A percentile compares a stretch with the other conserved stretches of the same genome.
phyloP scores from a whole-genome alignment of 2,329 filamentous ascomycete species.

The Cladobotryum mycophilum region DNA sequence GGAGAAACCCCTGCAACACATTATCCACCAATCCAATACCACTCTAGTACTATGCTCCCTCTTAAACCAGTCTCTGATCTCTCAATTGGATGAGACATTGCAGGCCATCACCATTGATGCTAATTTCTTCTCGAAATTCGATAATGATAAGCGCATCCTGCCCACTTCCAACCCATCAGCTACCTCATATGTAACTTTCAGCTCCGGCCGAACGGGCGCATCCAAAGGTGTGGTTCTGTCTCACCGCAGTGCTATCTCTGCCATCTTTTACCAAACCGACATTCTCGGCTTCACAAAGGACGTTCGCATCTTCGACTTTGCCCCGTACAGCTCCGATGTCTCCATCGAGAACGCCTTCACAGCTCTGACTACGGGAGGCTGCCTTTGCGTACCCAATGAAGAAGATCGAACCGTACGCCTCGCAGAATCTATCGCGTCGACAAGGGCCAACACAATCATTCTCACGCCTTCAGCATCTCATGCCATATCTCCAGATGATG shows the following conservation, averaged over 20 bases:
- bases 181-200: slow-evolving; percentile 11
- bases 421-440: slow-evolving; percentile 35
- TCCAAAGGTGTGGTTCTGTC: slow-evolving; percentile 19
- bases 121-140: no score
- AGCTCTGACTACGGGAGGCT: slow-evolving; percentile 31
- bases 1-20: no score
- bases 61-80: no score
- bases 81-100: no score
- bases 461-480: slow-evolving; percentile 12
- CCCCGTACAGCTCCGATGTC: slow-evolving; percentile 18
- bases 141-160: no score
- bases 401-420: slow-evolving; percentile 43
- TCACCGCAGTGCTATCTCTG: slow-evolving; percentile 11
- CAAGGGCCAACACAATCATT: slow-evolving; percentile 7
- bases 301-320: slow-evolving; percentile 18
- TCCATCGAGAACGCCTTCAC: slow-evolving; percentile 13
- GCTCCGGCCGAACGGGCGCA: slow-evolving; percentile 20
- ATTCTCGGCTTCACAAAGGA: no score
- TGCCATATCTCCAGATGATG: slow-evolving; percentile 8
- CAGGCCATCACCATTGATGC: no score
- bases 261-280: no score
- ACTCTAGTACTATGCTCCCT: no score
- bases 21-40: no score
- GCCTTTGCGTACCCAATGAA: slow-evolving; percentile 48
- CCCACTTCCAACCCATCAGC: no score